A percentile compares a stretch with the other conserved stretches of the same genome.
phyloP scores from a whole-genome alignment of 1,139 yeast genomes.

The Geotrichum aggregatum region DNA sequence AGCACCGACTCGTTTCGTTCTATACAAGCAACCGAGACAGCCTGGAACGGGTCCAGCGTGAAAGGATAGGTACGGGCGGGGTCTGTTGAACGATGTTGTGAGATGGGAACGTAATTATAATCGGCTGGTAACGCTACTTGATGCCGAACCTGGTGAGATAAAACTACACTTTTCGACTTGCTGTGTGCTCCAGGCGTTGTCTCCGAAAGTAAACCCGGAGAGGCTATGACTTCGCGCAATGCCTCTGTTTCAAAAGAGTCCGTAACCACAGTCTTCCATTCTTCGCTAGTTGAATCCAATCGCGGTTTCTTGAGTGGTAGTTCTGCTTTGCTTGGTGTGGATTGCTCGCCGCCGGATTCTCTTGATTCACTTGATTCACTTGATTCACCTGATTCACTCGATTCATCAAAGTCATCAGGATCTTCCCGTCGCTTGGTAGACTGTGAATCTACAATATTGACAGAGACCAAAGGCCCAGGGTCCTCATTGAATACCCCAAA shows the following conservation, averaged over 20 bases:
- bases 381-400: not conserved
- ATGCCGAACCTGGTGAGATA: constrained; percentile 91
- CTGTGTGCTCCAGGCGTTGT: constrained; percentile 32
- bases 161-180: constrained; percentile 50
- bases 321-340: not conserved
- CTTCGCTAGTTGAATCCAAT: constrained; percentile 6
- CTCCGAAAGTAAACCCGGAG: constrained; percentile 59
- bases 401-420: not conserved
- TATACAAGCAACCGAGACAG: constrained; percentile 88
- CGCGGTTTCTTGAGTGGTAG: not conserved
- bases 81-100: constrained; percentile 59
- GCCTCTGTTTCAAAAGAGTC: constrained; percentile 91
- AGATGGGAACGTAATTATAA: constrained; percentile 80
- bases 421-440: constrained; percentile 1
- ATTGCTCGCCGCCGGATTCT: not conserved
- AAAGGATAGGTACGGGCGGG: constrained; percentile 88
- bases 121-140: constrained; percentile 95
- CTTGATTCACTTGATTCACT: not conserved
- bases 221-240: constrained; percentile 76
- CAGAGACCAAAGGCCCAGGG: constrained; percentile 19
- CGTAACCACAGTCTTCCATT: constrained; percentile 61
- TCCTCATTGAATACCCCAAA: constrained; percentile 21
- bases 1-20: constrained; percentile 94
- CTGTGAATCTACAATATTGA: not conserved
- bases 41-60: constrained; percentile 91